phyloP scores from a whole-genome alignment of 2,329 filamentous ascomycete species.

The Camillea tinctor region DNA sequence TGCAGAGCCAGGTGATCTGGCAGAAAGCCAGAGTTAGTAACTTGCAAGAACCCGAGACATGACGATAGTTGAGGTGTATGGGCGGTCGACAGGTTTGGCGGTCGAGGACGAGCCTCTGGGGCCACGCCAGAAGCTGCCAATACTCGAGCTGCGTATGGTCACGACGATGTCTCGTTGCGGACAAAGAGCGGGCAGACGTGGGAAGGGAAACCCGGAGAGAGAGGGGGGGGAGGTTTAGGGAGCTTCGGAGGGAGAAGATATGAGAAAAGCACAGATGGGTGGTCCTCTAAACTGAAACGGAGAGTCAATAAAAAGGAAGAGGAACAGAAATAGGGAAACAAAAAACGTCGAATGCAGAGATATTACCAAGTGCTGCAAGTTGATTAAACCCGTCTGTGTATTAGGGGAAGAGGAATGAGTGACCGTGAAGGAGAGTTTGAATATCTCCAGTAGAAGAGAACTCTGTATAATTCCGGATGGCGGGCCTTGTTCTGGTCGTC shows the following conservation, averaged over 20 bases:
- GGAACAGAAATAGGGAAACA: too few species aligned
- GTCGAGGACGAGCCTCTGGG: slow-evolving; percentile 25
- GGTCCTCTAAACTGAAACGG: background rate
- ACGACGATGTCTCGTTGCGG: slow-evolving; percentile 11
- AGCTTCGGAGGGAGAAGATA: background rate
- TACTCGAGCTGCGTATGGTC: slow-evolving; percentile 20
- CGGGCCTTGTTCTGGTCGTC: too few species aligned
- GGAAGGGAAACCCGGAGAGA: slow-evolving; percentile 12
- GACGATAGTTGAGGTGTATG: slow-evolving; percentile 30
- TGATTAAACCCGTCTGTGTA: background rate
- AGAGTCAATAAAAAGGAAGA: background rate
- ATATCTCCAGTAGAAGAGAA: too few species aligned
- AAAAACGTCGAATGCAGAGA: too few species aligned
- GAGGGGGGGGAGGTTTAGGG: too few species aligned
- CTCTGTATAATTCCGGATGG: background rate
- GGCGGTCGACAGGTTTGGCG: slow-evolving; percentile 10
- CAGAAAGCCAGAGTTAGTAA: slow-evolving; percentile 40
- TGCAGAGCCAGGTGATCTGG: slow-evolving; percentile 36
- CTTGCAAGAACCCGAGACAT: slow-evolving; percentile 38
- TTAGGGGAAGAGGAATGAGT: background rate
- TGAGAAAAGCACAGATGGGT: background rate
- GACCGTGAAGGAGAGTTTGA: background rate
- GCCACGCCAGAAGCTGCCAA: slow-evolving; percentile 17
- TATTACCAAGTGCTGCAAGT: background rate
- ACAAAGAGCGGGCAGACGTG: slow-evolving; percentile 19